Evolutionary conservation across 83 land plant genomes (phyloP).

Genomic region (Picea abies): DNA sequence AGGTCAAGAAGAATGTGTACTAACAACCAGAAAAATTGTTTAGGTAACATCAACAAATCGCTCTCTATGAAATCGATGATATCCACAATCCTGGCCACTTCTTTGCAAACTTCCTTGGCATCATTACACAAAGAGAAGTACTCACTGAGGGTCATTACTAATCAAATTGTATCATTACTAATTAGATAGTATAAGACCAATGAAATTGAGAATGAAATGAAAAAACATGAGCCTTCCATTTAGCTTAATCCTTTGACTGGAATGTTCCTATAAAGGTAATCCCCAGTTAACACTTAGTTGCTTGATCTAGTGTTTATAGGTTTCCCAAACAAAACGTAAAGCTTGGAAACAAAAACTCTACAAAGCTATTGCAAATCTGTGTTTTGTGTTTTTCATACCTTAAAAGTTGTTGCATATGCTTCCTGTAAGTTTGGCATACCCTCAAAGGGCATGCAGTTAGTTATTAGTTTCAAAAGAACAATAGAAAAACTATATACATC

Average conservation of each 20-base stretch:
- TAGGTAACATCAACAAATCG: too few species aligned
- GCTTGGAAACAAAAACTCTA: too few species aligned
- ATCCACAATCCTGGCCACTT: too few species aligned
- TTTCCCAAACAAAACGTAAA: neutral
- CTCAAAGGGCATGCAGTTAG: conserved; percentile 87
- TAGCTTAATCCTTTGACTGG: neutral
- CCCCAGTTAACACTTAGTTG: neutral
- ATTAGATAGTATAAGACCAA: too few species aligned
- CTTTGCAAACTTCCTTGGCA: too few species aligned
- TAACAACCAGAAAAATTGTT: too few species aligned
- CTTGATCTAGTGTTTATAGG: neutral
- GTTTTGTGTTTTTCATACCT: conserved; percentile 21
- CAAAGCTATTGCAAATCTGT: neutral
- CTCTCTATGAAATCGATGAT: too few species aligned
- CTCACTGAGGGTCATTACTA: too few species aligned
- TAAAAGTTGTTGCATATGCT: conserved; percentile 83
- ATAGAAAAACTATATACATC: conserved; percentile 90
- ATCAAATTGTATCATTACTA: neutral
- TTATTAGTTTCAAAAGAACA: conserved; percentile 79
- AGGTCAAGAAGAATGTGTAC: too few species aligned
- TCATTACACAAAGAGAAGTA: too few species aligned
- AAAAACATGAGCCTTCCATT: neutral
- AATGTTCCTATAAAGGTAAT: neutral
- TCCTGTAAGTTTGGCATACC: conserved; percentile 89
- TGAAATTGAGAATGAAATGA: neutral